Evolutionary conservation across 495 filamentous ascomycete species (phyloP).

Genomic region (Entonaema liquescens): DNA sequence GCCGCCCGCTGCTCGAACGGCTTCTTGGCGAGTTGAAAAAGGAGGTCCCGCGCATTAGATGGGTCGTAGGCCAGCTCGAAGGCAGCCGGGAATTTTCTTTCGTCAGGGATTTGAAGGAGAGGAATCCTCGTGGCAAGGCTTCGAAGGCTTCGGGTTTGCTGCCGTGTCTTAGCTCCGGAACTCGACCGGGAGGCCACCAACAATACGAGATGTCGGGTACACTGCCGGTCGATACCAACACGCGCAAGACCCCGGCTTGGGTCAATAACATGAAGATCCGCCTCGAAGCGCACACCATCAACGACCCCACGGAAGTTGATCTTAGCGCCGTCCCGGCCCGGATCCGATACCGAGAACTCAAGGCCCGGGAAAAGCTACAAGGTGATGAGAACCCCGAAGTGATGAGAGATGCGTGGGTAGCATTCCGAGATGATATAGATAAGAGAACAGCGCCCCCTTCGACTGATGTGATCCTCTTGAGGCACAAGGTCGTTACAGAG

Average conservation of each 20-base stretch:
- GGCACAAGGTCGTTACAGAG: conserved; percentile 16
- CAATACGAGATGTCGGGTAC: conserved; percentile 19
- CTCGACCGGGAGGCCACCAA: background rate
- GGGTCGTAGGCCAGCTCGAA: background rate
- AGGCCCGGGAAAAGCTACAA: background rate
- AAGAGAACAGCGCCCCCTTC: background rate
- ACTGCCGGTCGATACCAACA: background rate
- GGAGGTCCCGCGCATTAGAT: conserved; percentile 8
- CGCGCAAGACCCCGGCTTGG: background rate
- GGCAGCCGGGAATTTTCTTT: background rate
- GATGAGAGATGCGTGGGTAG: conserved; percentile 1
- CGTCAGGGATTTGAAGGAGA: background rate
- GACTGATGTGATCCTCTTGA: conserved; percentile 4
- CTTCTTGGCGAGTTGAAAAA: background rate
- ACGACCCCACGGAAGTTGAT: background rate
- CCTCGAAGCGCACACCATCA: background rate
- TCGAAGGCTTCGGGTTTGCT: background rate
- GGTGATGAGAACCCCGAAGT: background rate
- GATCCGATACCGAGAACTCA: conserved; percentile 15
- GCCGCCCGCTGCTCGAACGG: background rate
- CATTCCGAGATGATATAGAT: conserved; percentile 13
- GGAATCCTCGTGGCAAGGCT: background rate
- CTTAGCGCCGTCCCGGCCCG: background rate
- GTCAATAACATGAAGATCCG: background rate
- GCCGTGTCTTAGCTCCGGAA: background rate